These are phyloP conservation scores for Euphorbia tirucalli DNA, from an alignment of 345 rosid genomes.

Conservation along the genomic window DNA sequence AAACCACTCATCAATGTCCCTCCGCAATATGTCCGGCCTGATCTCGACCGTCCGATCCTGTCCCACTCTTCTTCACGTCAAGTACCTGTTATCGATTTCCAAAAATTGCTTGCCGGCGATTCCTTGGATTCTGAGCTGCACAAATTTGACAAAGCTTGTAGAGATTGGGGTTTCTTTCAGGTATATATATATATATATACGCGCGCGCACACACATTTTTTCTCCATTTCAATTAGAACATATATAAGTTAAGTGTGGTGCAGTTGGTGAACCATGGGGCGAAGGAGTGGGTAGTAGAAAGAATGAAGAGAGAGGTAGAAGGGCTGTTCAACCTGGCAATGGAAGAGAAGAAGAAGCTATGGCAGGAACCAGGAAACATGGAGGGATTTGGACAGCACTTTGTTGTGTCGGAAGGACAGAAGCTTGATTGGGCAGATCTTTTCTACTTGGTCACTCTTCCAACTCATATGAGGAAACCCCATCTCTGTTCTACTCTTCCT, in stretches of 20 bases:
- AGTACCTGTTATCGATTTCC: conserved; percentile 4
- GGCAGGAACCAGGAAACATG: conserved; percentile 8
- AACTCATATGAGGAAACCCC: not conserved
- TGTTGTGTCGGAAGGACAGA: conserved; percentile 10
- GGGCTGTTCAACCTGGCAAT: not conserved
- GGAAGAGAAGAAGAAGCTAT: conserved; percentile 8
- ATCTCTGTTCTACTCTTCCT: not conserved
- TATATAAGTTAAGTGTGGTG: too few species aligned
- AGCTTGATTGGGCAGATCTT: conserved; percentile 9
- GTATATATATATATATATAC: not conserved
- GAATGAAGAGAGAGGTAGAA: not conserved
- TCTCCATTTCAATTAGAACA: too few species aligned
- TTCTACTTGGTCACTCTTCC: not conserved
- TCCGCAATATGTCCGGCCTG: not conserved
- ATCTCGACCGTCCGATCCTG: not conserved
- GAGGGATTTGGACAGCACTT: conserved; percentile 10
- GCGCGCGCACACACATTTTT: too few species aligned
- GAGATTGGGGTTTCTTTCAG: conserved; percentile 25
- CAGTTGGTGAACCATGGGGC: not conserved
- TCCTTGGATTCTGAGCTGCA: not conserved
- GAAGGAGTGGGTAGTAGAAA: not conserved
- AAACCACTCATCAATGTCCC: conserved; percentile 2
- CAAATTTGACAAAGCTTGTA: conserved; percentile 10
- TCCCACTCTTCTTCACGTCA: not conserved
- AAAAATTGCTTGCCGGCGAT: conserved; percentile 1